phyloP scores from a whole-genome alignment of 176 grass and related monocot species.

The Avena insularis region DNA sequence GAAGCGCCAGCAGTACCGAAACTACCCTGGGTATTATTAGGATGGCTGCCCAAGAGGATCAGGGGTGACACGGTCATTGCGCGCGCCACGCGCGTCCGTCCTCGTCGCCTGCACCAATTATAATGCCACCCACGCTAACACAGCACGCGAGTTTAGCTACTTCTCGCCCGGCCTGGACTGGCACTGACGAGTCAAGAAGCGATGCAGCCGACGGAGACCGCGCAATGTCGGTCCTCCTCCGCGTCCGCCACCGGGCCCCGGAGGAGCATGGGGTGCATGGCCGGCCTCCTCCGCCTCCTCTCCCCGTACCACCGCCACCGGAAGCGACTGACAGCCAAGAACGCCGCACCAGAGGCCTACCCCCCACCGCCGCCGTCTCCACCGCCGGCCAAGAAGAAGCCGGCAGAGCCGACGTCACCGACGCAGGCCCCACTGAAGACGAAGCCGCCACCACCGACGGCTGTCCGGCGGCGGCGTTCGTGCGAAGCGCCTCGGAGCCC shows the following conservation, averaged over 20 bases:
- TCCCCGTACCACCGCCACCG: slow-evolving; percentile 78
- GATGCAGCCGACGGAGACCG: slow-evolving; percentile 56
- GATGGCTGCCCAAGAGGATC: accelerated
- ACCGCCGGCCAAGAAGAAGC: slow-evolving; percentile 43
- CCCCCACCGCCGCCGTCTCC: background rate
- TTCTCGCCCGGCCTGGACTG: background rate
- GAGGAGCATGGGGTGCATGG: slow-evolving; percentile 79
- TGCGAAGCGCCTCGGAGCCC: slow-evolving; percentile 84
- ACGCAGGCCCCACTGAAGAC: background rate
- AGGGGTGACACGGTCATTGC: slow-evolving; percentile 37
- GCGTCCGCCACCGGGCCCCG: slow-evolving; percentile 29
- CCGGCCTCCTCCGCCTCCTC: slow-evolving; percentile 80
- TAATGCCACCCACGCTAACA: slow-evolving; percentile 43
- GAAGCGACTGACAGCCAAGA: slow-evolving; percentile 78
- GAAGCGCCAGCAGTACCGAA: background rate
- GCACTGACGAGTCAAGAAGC: background rate
- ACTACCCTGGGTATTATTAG: background rate
- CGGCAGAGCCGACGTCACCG: background rate
- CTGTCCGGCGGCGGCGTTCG: slow-evolving; percentile 45
- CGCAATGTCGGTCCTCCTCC: slow-evolving; percentile 30
- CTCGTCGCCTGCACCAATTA: slow-evolving; percentile 33
- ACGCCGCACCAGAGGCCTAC: background rate
- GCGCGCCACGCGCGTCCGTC: slow-evolving; percentile 24
- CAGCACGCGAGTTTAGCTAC: slow-evolving; percentile 16
- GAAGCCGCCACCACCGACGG: background rate